A percentile compares a stretch with the other conserved stretches of the same genome.
Evolutionary conservation across 2,329 filamentous ascomycete species (phyloP).

Genomic region (Fusarium burgessii): DNA sequence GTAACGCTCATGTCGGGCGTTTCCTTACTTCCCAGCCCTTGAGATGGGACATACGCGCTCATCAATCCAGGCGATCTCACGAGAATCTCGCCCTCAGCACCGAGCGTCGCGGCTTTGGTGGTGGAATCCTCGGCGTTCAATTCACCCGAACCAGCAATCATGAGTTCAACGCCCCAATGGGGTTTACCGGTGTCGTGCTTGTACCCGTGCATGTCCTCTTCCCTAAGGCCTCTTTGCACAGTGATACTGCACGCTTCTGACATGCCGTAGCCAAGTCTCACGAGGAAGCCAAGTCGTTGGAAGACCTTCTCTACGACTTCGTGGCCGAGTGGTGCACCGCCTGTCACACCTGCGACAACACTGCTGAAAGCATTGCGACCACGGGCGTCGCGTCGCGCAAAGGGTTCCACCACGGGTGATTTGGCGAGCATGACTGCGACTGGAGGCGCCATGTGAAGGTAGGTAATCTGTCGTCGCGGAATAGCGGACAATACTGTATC

Average conservation of each 20-base stretch:
- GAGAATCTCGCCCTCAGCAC: slow-evolving; percentile 72
- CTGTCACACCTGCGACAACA: slow-evolving; percentile 65
- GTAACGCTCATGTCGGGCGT: slow-evolving; percentile 54
- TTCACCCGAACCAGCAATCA: slow-evolving; percentile 66
- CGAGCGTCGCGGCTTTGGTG: slow-evolving; percentile 55
- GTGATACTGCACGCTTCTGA: slow-evolving; percentile 77
- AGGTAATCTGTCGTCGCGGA: slow-evolving; percentile 72
- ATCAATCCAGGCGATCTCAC: slow-evolving; percentile 73
- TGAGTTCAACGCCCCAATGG: slow-evolving; percentile 75
- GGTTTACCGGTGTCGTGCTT: slow-evolving; percentile 73
- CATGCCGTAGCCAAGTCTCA: slow-evolving; percentile 78
- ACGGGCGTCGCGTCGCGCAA: slow-evolving; percentile 58
- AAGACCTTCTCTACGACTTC: slow-evolving; percentile 70
- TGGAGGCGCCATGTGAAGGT: slow-evolving; percentile 75
- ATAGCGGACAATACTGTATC: slow-evolving; percentile 71
- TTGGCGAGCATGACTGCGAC: slow-evolving; percentile 78
- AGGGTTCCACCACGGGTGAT: slow-evolving; percentile 73
- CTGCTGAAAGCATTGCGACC: slow-evolving; percentile 67
- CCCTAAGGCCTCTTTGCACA: slow-evolving; percentile 67
- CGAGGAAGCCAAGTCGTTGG: slow-evolving; percentile 64
- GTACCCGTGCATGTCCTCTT: slow-evolving; percentile 58
- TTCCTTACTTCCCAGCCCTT: slow-evolving; percentile 49
- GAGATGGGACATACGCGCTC: slow-evolving; percentile 75
- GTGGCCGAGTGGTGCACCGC: slow-evolving; percentile 72
- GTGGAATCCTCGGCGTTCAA: slow-evolving; percentile 49